Conservation (phyloP, 164 flowering plant genomes). For the Pachysandra terminalis region DNA sequence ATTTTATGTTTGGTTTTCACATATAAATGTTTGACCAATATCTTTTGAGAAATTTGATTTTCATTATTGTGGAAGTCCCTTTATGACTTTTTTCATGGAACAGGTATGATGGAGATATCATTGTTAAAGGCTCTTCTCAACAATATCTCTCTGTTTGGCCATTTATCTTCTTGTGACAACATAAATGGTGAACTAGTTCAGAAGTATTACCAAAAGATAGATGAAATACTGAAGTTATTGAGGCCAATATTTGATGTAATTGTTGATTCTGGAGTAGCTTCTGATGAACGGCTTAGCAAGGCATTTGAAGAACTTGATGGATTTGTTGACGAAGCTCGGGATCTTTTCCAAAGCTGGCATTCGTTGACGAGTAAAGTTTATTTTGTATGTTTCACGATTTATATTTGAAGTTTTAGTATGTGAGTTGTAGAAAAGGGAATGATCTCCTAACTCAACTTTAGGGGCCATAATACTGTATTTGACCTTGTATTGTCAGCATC, state of each 20-base stretch:
- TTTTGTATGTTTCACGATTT: conserved; percentile 52
- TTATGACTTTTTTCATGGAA: conserved; percentile 5
- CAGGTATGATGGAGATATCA: conserved; percentile 84
- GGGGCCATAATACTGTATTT: neutral
- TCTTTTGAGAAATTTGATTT: neutral
- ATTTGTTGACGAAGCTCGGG: conserved; percentile 52
- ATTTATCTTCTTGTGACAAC: conserved; percentile 42
- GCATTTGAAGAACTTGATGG: conserved; percentile 49
- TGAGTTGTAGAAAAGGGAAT: neutral
- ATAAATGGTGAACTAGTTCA: conserved; percentile 45
- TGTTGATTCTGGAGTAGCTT: conserved; percentile 47
- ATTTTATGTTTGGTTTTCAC: neutral
- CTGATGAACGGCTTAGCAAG: conserved; percentile 48
- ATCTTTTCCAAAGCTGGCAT: conserved; percentile 63
- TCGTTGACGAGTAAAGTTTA: conserved; percentile 72
- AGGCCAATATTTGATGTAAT: conserved; percentile 62
- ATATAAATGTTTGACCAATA: neutral
- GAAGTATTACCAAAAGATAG: conserved; percentile 55
- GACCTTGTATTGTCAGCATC: too few species aligned
- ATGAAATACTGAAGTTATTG: conserved; percentile 62
- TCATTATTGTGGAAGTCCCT: neutral
- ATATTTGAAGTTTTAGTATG: neutral
- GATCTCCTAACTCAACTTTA: too few species aligned
- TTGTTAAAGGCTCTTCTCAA: conserved; percentile 58
- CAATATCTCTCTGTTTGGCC: conserved; percentile 44